Conservation (phyloP, 345 rosid genomes). For the Pistacia integerrima region DNA sequence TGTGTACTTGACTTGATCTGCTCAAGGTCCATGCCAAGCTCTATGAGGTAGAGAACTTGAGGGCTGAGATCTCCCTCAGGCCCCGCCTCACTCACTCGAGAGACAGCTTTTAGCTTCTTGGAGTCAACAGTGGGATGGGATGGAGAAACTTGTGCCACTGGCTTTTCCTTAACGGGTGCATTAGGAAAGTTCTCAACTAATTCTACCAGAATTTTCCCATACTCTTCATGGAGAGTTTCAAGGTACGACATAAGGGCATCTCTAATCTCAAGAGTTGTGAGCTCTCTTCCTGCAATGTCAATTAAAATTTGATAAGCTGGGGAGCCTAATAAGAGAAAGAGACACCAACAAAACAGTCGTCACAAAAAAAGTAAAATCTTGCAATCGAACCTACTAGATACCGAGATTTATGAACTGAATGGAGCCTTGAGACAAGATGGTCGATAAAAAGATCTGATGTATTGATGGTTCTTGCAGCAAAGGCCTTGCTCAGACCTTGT, state of each 20-base stretch:
- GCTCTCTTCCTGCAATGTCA: slow-evolving; percentile 73
- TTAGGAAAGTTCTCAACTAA: slow-evolving; percentile 76
- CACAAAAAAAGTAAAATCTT: slow-evolving; percentile 12
- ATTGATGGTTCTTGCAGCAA: slow-evolving; percentile 69
- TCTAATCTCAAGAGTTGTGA: slow-evolving; percentile 85
- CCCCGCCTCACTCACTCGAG: slow-evolving; percentile 64
- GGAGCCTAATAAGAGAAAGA: background rate
- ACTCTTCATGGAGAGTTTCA: slow-evolving; percentile 61
- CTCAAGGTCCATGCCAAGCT: slow-evolving; percentile 79
- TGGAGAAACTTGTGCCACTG: slow-evolving; percentile 26
- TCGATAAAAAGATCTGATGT: slow-evolving; percentile 71
- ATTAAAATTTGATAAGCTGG: slow-evolving; percentile 15
- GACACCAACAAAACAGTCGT: background rate
- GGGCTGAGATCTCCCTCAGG: slow-evolving; percentile 68
- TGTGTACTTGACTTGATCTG: slow-evolving; percentile 73
- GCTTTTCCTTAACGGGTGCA: slow-evolving; percentile 47
- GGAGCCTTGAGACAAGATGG: slow-evolving; percentile 83
- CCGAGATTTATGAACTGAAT: slow-evolving; percentile 75
- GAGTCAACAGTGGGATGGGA: slow-evolving; percentile 40
- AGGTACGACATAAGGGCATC: slow-evolving; percentile 85
- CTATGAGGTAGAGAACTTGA: slow-evolving; percentile 70
- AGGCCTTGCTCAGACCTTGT: slow-evolving; percentile 70
- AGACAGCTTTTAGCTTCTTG: slow-evolving; percentile 60
- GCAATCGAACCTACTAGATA: slow-evolving; percentile 92
- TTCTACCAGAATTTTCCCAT: slow-evolving; percentile 57